Conservation (phyloP, 108 stramenopile genomes). For the Cyclostephanos invisitatus region DNA sequence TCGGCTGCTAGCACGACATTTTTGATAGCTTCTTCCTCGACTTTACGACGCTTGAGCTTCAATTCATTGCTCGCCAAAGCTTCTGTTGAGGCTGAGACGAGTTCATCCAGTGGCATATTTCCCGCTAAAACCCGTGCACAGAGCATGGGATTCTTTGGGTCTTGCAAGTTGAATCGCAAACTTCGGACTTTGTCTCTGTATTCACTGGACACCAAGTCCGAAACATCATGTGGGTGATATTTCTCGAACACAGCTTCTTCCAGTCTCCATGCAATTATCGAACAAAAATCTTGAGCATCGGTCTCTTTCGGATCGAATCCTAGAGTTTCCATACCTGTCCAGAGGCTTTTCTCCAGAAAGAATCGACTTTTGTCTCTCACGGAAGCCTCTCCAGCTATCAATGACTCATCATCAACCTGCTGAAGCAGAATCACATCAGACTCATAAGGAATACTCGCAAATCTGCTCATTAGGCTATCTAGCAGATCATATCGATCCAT, state of each 20-base stretch:
- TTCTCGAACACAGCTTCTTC: constrained; percentile 58
- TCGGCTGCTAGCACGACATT: constrained; percentile 46
- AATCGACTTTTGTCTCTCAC: constrained; percentile 54
- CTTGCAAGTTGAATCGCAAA: constrained; percentile 57
- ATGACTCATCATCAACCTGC: constrained; percentile 24
- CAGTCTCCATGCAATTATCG: constrained; percentile 66
- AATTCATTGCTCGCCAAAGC: constrained; percentile 61
- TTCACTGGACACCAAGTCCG: constrained; percentile 19
- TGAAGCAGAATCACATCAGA: constrained; percentile 1
- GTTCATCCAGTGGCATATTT: constrained; percentile 42
- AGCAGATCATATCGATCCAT: constrained; percentile 51
- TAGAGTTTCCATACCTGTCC: constrained; percentile 49
- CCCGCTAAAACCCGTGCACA: constrained; percentile 60
- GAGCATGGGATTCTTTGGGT: constrained; percentile 61
- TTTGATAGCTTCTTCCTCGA: constrained; percentile 51
- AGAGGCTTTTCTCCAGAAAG: constrained; percentile 49
- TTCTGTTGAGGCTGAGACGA: constrained; percentile 64
- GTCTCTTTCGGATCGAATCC: constrained; percentile 31
- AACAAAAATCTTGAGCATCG: constrained; percentile 39
- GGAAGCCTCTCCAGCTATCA: constrained; percentile 16
- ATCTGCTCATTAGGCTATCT: constrained; percentile 58
- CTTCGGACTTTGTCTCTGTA: constrained; percentile 64
- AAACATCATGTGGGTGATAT: constrained; percentile 26
- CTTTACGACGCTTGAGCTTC: constrained; percentile 48
- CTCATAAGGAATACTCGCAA: constrained; percentile 3